These are phyloP conservation scores for Rhodotorula babjevae DNA, from an alignment of 768 basidiomycete species.

Conservation along the genomic window DNA sequence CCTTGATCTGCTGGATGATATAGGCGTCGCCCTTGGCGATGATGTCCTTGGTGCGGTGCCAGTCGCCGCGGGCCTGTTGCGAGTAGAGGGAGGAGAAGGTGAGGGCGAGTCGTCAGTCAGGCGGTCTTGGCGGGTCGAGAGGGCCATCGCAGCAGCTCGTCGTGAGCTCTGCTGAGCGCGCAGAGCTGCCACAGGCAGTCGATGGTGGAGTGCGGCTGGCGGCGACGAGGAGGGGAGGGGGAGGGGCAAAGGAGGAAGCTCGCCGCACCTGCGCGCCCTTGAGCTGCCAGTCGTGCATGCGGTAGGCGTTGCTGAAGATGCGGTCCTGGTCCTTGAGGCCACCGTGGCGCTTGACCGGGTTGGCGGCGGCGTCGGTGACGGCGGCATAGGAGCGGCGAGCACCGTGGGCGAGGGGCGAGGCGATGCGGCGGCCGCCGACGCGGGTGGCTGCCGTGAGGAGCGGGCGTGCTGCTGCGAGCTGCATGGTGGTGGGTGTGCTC, in stretches of 20 bases:
- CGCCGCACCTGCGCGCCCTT: slow-evolving; percentile 78
- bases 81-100: background rate
- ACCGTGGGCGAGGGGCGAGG: background rate
- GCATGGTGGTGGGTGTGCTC: background rate
- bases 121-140: too few relatives aligned
- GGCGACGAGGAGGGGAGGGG: background rate
- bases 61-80: slow-evolving; percentile 80
- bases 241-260: background rate
- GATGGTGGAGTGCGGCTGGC: background rate
- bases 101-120: too few relatives aligned
- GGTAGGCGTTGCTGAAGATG: slow-evolving; percentile 73
- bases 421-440: background rate
- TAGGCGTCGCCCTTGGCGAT: slow-evolving; percentile 89
- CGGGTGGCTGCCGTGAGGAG: background rate
- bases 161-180: background rate
- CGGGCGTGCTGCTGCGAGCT: background rate
- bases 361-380: slow-evolving; percentile 55
- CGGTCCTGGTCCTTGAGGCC: slow-evolving; percentile 77
- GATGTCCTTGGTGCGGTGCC: slow-evolving; percentile 97
- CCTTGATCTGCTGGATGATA: slow-evolving; percentile 95
- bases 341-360: slow-evolving; percentile 56
- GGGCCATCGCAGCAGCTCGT: background rate
- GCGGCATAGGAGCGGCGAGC: slow-evolving; percentile 56
- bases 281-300: slow-evolving; percentile 80
- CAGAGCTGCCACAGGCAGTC: background rate